A percentile compares a stretch with the other conserved stretches of the same genome.
phyloP scores from a whole-genome alignment of 495 filamentous ascomycete species.

The Hypoxylon trugodes region DNA sequence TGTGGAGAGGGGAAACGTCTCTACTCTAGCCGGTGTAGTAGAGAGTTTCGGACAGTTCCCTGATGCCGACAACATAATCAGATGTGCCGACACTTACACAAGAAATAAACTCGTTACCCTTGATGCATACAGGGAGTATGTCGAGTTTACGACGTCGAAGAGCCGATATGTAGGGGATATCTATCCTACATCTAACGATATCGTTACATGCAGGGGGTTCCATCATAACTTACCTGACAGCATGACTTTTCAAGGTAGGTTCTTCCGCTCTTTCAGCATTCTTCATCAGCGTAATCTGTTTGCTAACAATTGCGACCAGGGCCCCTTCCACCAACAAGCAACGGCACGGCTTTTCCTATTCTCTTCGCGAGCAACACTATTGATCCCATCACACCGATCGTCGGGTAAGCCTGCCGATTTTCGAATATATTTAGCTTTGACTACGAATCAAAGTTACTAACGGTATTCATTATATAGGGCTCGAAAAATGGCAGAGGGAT shows the following conservation, averaged over 20 bases:
- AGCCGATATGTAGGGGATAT: constrained; percentile 32
- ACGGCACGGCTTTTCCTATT: constrained; percentile 53
- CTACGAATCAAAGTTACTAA: no score
- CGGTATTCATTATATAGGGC: constrained; percentile 16
- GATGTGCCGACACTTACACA: constrained; percentile 30
- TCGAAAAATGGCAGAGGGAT: constrained; percentile 16
- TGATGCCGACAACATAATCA: constrained; percentile 22
- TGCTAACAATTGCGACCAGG: background rate
- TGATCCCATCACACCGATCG: constrained; percentile 57
- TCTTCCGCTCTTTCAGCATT: background rate
- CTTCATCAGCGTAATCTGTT: background rate
- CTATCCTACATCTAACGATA: constrained; percentile 22
- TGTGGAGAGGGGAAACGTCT: constrained; percentile 32
- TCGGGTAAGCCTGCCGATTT: constrained; percentile 23
- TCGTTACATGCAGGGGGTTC: constrained; percentile 18
- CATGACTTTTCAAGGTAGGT: constrained; percentile 23
- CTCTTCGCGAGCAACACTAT: constrained; percentile 58
- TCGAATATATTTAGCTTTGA: no score
- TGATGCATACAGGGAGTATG: constrained; percentile 21
- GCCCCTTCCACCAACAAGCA: background rate
- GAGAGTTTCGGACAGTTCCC: background rate
- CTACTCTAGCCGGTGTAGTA: constrained; percentile 24
- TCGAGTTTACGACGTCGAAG: constrained; percentile 22
- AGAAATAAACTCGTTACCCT: constrained; percentile 29
- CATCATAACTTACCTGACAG: constrained; percentile 33